phyloP scores from a whole-genome alignment of 352 stramenopile species.

The Blastocystis sp. region DNA sequence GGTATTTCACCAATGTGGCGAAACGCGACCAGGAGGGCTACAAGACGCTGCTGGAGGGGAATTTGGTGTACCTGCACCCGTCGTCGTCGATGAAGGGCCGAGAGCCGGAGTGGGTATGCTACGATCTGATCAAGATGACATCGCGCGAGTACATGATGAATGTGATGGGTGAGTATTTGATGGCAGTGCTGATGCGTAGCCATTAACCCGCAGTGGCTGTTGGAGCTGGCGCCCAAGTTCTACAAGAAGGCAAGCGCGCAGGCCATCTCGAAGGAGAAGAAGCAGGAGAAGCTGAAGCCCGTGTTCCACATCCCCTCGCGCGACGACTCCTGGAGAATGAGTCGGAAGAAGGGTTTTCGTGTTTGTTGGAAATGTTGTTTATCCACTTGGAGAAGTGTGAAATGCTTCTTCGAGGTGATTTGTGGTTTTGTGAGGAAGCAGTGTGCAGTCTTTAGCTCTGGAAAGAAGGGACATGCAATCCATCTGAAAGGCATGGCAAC shows the following conservation, averaged over 20 bases:
- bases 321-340: slow-evolving; percentile 84
- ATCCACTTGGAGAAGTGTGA: too few species aligned
- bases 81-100: slow-evolving; percentile 40
- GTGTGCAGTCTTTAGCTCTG: too few species aligned
- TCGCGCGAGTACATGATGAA: slow-evolving; percentile 99
- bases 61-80: slow-evolving; percentile 84
- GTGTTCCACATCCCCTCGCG: slow-evolving; percentile 96
- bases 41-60: slow-evolving; percentile 92
- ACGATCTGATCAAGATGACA: slow-evolving; percentile 93
- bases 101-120: slow-evolving; percentile 78
- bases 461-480: too few species aligned
- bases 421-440: too few species aligned
- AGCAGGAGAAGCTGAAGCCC: slow-evolving; percentile 97
- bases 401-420: too few species aligned
- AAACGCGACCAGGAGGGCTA: slow-evolving; percentile 99
- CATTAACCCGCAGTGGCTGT: slow-evolving; percentile 97
- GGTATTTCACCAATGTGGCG: slow-evolving; percentile 97
- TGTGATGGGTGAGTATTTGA: slow-evolving; percentile 80
- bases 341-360: slow-evolving; percentile 44
- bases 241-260: slow-evolving; percentile 95
- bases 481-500: too few species aligned
- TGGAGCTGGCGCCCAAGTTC: slow-evolving; percentile 89
- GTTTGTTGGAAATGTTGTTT: background rate
- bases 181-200: slow-evolving; percentile 72
- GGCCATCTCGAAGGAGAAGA: slow-evolving; percentile 93